Conservation (phyloP, 139 green algal genomes). For the Parachlorella kessleri region DNA sequence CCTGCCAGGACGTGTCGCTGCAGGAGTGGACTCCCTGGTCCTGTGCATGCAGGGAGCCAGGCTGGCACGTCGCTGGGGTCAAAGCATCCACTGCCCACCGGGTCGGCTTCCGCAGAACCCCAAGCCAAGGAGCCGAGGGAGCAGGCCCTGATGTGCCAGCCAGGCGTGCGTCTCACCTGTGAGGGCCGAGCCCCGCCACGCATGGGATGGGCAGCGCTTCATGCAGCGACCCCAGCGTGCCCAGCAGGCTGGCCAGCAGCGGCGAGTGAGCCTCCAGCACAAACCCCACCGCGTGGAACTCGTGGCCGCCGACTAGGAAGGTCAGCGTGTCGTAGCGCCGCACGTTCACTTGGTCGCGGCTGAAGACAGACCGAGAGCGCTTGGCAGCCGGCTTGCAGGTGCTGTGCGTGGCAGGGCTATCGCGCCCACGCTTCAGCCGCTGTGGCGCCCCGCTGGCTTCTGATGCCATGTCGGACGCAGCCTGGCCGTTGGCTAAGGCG, state of each 20-base stretch:
- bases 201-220: conserved; percentile 1
- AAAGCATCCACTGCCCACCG: too few relatives aligned
- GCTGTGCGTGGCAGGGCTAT: neutral
- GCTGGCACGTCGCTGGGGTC: too few relatives aligned
- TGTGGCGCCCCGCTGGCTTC: too few relatives aligned
- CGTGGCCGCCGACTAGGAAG: conserved; percentile 3
- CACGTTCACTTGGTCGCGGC: conserved; percentile 8
- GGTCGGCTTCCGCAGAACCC: too few relatives aligned
- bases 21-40: too few relatives aligned
- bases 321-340: conserved; percentile 22
- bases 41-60: too few relatives aligned
- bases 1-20: too few relatives aligned
- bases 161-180: neutral
- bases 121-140: too few relatives aligned
- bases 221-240: neutral
- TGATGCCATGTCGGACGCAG: too few relatives aligned
- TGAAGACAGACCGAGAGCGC: neutral
- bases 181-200: neutral
- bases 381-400: neutral
- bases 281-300: conserved; percentile 21
- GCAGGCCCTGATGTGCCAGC: too few relatives aligned
- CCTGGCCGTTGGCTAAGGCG: neutral
- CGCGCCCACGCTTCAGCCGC: neutral
- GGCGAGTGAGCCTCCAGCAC: conserved; percentile 14
- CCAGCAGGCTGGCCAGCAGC: conserved; percentile 7